A percentile compares a stretch with the other conserved stretches of the same genome.
Evolutionary conservation across 139 green algal species (phyloP).

Genomic region (Chlorella sp.): DNA sequence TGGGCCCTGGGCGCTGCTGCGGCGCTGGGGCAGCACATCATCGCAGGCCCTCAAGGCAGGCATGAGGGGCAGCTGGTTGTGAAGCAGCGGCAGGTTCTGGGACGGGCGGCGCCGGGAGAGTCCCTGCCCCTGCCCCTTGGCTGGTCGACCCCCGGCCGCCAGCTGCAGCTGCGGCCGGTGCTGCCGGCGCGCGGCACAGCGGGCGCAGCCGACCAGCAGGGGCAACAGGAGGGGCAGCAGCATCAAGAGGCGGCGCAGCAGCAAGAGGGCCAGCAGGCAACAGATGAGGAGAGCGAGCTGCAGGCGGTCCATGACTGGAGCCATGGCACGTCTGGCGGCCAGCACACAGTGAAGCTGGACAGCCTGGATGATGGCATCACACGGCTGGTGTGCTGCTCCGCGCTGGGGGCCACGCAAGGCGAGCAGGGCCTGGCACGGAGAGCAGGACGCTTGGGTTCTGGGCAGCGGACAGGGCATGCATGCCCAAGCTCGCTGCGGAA

Average conservation of each 20-base stretch:
- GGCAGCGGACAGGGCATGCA: too few relatives aligned
- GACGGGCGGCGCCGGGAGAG: slow-evolving; percentile 58
- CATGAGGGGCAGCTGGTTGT: neutral
- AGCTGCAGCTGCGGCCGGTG: slow-evolving; percentile 69
- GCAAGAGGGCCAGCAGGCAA: neutral
- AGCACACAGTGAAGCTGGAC: slow-evolving; percentile 57
- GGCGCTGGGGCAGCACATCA: too few relatives aligned
- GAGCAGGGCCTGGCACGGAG: too few relatives aligned
- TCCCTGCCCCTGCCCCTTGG: slow-evolving; percentile 69
- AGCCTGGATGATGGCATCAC: slow-evolving; percentile 69
- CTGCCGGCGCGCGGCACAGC: neutral
- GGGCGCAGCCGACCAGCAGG: neutral
- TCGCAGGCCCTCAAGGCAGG: neutral
- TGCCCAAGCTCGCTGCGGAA: too few relatives aligned
- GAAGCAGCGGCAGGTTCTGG: slow-evolving; percentile 50
- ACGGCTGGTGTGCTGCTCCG: slow-evolving; percentile 60
- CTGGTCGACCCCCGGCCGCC: slow-evolving; percentile 59
- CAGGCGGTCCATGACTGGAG: slow-evolving; percentile 64
- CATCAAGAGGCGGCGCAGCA: neutral
- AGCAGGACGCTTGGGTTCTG: too few relatives aligned
- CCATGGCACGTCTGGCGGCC: slow-evolving; percentile 40
- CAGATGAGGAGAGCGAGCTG: neutral
- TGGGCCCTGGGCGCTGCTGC: neutral
- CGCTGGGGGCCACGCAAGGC: neutral
- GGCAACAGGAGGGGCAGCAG: neutral